A percentile compares a stretch with the other conserved stretches of the same genome.
Conservation (phyloP, 164 flowering plant species). For the Vitis riparia region DNA sequence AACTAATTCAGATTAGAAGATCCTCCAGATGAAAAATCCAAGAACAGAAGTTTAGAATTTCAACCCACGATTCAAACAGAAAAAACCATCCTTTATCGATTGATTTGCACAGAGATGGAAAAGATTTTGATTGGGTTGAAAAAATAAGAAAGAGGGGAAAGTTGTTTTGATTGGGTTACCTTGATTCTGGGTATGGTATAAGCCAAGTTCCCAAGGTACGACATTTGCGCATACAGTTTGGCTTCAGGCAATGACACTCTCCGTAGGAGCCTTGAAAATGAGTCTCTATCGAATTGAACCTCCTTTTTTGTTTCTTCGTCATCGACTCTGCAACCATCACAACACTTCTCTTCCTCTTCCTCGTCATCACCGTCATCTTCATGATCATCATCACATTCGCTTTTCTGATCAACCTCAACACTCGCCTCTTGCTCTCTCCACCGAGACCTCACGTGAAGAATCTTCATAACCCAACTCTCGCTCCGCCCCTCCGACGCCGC, state of each 20-base stretch:
- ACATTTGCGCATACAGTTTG: constrained; percentile 72
- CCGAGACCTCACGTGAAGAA: constrained; percentile 53
- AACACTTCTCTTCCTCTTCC: constrained; percentile 28
- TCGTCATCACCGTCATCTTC: neutral
- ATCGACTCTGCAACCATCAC: constrained; percentile 35
- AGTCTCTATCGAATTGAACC: constrained; percentile 52
- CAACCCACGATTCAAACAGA: too few relatives aligned
- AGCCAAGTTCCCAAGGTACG: constrained; percentile 81
- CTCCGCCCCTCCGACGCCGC: constrained; percentile 14
- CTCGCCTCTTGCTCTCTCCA: constrained; percentile 34
- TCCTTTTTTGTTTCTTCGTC: constrained; percentile 34
- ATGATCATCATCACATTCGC: constrained; percentile 8
- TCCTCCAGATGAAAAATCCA: neutral
- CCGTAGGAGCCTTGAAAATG: constrained; percentile 73
- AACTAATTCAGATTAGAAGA: neutral
- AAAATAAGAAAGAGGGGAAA: neutral
- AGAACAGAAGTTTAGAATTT: neutral
- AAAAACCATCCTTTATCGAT: too few relatives aligned
- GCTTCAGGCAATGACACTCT: constrained; percentile 78
- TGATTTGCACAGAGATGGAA: too few relatives aligned
- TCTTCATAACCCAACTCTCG: constrained; percentile 77
- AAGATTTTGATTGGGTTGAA: neutral
- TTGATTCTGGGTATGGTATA: constrained; percentile 75
- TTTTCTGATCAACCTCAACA: constrained; percentile 7
- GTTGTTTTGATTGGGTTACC: constrained; percentile 37